phyloP scores from a whole-genome alignment of 2,329 filamentous ascomycete genomes.

The Trichoderma koningiopsis region DNA sequence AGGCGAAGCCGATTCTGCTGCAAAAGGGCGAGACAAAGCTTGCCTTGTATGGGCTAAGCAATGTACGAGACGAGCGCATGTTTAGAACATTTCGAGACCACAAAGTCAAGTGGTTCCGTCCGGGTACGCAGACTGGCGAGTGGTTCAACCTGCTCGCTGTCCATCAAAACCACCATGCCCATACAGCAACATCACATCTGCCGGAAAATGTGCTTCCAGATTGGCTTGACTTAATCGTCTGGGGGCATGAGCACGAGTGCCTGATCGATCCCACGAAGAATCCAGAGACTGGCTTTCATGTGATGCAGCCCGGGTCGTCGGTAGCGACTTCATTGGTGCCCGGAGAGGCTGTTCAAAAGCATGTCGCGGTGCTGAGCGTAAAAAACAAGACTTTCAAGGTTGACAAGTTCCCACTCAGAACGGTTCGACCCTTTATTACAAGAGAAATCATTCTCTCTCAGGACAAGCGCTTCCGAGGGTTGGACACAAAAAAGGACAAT shows the following conservation, averaged over 20 bases:
- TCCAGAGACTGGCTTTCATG: conserved; percentile 85
- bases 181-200: conserved; percentile 90
- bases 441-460: conserved; percentile 76
- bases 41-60: conserved; percentile 90
- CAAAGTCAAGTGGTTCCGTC: conserved; percentile 91
- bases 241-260: conserved; percentile 98
- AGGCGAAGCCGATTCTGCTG: conserved; percentile 85
- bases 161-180: conserved; percentile 93
- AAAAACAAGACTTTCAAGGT: conserved; percentile 79
- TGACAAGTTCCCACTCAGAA: conserved; percentile 81
- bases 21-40: conserved; percentile 94
- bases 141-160: conserved; percentile 97
- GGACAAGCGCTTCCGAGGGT: conserved; percentile 73
- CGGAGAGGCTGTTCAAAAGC: conserved; percentile 87
- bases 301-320: conserved; percentile 97
- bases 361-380: conserved; percentile 82
- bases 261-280: conserved; percentile 83
- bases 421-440: conserved; percentile 88
- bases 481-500: conserved; percentile 83
- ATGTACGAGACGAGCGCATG: conserved; percentile 92
- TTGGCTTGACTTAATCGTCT: conserved; percentile 88
- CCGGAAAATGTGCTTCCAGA: conserved; percentile 91
- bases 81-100: conserved; percentile 92
- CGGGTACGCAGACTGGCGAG: conserved; percentile 74
- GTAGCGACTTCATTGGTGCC: conserved; percentile 90